Base-by-base conservation (phyloP, 1,284 basidiomycete species). In the Trichosporon sp. region DNA sequence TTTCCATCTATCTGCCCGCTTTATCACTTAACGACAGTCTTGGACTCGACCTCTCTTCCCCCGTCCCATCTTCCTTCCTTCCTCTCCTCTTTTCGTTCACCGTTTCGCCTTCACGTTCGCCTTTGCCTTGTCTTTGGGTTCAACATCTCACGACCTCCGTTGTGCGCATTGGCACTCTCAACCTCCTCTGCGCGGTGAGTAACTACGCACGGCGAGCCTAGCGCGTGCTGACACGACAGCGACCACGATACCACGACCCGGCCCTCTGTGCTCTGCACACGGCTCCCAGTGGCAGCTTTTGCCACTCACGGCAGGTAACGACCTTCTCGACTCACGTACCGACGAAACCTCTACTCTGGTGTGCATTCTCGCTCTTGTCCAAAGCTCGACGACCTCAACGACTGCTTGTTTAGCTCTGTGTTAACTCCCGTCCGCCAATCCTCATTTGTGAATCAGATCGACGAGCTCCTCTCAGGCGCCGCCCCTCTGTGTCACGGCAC, bases 121-220 rank as follows among this genome's bases (percentile, higher is more conserved):
- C 21, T 51, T 25, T 21, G 47, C 34, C 62, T 38, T 35, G 32
- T 64, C 62, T 13, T 44, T 64, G 15, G 27, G 23, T 38, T 64
- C 64, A 53, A 65, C 32, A 65, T 25, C 25, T 65, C 12, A 60
- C 56, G 56, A 60, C 56, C 56, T 60, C 62, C 31, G 35, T 64
- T 42, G 35, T 34, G 42, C 62, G 27, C 62, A 64, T 42, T 34
- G 62, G 18, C 62, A 12, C 62, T 63, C 15, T 31, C 35, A 18
- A 18, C 23, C 34, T 27, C 62, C 21, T 64, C 35, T 64, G 23
- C 35, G 42, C 62, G 27, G 56, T 60, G 27, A 60, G 56, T n/a
- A 31, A n/a, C 56, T 11, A 31, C 23, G 38, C 38, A 42, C 38
- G 38, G 38, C 38, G 38, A 42, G 38, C 38, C 35, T 12, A 42